A percentile compares a stretch with the other conserved stretches of the same genome.
Conservation (phyloP, 306 rosid species). For the Rubus idaeus region DNA sequence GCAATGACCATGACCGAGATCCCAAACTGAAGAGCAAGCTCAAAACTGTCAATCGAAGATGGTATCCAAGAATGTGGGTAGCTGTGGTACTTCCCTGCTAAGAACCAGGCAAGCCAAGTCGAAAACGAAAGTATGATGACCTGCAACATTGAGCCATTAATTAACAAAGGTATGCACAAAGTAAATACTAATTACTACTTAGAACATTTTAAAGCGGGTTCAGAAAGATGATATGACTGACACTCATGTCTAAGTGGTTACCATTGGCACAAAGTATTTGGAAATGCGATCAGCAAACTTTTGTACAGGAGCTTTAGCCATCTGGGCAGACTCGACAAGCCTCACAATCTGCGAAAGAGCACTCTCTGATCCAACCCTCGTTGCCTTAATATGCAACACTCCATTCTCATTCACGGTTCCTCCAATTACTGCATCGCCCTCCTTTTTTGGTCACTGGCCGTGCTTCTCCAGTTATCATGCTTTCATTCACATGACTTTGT, state of each 20-base stretch:
- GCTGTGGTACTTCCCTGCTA: slow-evolving; percentile 58
- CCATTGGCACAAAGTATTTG: slow-evolving; percentile 80
- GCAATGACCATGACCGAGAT: slow-evolving; percentile 94
- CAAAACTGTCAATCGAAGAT: slow-evolving; percentile 64
- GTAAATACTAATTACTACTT: neutral
- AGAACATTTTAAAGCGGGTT: neutral
- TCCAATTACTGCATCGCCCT: slow-evolving; percentile 73
- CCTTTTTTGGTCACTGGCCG: slow-evolving; percentile 51
- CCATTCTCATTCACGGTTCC: slow-evolving; percentile 85
- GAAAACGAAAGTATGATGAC: slow-evolving; percentile 63
- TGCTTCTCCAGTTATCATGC: slow-evolving; percentile 91
- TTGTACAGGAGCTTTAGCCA: slow-evolving; percentile 95
- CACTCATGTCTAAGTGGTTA: slow-evolving; percentile 20
- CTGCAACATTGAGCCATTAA: slow-evolving; percentile 29
- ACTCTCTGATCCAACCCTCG: slow-evolving; percentile 84
- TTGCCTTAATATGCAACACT: slow-evolving; percentile 69
- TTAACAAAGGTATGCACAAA: neutral
- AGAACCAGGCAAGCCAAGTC: slow-evolving; percentile 76
- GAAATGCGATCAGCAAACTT: slow-evolving; percentile 79
- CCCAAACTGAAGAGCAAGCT: slow-evolving; percentile 89
- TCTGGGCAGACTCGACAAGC: slow-evolving; percentile 85
- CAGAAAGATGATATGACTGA: neutral
- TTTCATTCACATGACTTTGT: slow-evolving; percentile 74
- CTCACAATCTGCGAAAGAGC: slow-evolving; percentile 80
- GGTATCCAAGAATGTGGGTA: slow-evolving; percentile 83